Base-by-base conservation (phyloP, 345 rosid genomes). In the Punica granatum region DNA sequence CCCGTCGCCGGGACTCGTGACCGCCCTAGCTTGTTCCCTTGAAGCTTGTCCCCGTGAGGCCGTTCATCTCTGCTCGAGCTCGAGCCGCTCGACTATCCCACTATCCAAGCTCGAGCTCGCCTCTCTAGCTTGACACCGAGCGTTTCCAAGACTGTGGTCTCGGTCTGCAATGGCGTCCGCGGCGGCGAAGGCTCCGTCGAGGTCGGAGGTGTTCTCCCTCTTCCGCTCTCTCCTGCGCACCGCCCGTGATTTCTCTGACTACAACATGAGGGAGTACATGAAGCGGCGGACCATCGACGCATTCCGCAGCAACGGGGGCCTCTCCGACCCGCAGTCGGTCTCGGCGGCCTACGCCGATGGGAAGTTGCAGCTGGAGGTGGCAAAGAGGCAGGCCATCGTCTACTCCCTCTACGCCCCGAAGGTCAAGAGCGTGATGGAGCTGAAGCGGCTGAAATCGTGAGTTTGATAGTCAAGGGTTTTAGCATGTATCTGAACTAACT, bases 371-470 rank as follows among this genome's bases (percentile, higher is more conserved):
- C 88, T 93, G 15, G 85, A 84, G 37, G 76, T 85, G n/a, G 92
- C 83, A n/a, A 83, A 80, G 76, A 74, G 97, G 63, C 89, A 84
- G 65, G 84, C 83, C 30, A 28, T 81, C 37, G 83, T 90, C 16
- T 87, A 90, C 72, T 83, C 85, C 23, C 89, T 86, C 31, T 93
- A 87, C 71, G 85, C 90, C 62, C 86, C 96, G 42, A 83, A 79
- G 66, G 74, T 82, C 73, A 93, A 82, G 81, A 90, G 88, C 83
- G 73, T 90, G 71, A 93, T 93, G 96, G 97, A 93, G 72, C 30
- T 79, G 68, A 75, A 70, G 60, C 71, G 75, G 65, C 15, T 56
- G 3, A n/a, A 23, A 51, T 56, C 61, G 61, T 26, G 19, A 56
- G 61, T 28, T 30, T n/a, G 33, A 56, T 30, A 30, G 34, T 11